Evolutionary conservation across 768 basidiomycete species (phyloP).

Genomic region (Royoungia palumana): DNA sequence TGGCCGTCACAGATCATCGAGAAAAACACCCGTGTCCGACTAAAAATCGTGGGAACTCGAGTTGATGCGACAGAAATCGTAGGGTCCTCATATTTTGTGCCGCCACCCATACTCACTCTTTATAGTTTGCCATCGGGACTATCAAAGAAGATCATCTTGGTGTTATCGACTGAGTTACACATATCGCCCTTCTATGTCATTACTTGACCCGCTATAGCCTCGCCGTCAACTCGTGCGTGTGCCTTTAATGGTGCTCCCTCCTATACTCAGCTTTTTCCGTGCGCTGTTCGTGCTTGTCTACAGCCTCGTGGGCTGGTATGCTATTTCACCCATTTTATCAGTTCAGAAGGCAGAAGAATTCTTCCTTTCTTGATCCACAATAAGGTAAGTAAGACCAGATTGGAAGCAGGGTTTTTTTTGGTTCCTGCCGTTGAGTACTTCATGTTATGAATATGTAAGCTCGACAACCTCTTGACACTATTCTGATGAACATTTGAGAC

Average conservation of each 20-base stretch:
- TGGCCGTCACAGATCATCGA: slow-evolving; percentile 67
- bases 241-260: not conserved
- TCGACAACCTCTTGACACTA: too few relatives aligned
- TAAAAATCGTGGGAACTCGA: slow-evolving; percentile 98
- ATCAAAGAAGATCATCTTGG: slow-evolving; percentile 99
- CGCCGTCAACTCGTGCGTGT: slow-evolving; percentile 4
- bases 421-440: not conserved
- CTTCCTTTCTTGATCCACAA: not conserved
- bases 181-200: not conserved
- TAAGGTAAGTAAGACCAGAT: not conserved
- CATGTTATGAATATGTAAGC: too few relatives aligned
- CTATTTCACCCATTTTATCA: too few relatives aligned
- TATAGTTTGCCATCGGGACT: slow-evolving; percentile 91
- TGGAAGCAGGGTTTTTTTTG: not conserved
- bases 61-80: slow-evolving; percentile 98
- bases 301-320: too few relatives aligned
- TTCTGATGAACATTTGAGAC: too few relatives aligned
- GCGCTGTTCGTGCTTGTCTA: not conserved
- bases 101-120: not conserved
- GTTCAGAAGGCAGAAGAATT: too few relatives aligned
- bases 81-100: slow-evolving; percentile 30
- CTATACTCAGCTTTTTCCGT: not conserved
- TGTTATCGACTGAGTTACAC: slow-evolving; percentile 63
- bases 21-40: slow-evolving; percentile 85
- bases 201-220: not conserved